Evolutionary conservation across 148 eudicot species (phyloP), one percentile per base, ranked within the genome.

Genomic region (Diospyros lotus): DNA sequence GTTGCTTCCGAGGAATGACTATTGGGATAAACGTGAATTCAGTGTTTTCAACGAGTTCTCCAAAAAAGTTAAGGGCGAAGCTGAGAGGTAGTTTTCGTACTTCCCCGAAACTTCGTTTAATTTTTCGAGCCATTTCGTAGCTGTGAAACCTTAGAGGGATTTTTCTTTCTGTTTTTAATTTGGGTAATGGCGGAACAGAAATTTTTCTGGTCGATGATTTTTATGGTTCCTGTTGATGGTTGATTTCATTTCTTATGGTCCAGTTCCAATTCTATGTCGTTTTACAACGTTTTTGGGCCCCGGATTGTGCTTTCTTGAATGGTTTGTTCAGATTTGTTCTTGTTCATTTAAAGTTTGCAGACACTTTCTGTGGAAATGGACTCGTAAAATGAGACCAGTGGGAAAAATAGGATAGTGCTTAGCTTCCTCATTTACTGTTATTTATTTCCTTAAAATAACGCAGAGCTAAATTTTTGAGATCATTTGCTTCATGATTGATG

Each of bases 31-130:
- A 78, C 97, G 98, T 71, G 88, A 89, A 74, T 89, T 89, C 39
- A 87, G 97, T 69, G 92, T 92, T 5, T 89, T 95, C 51, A 89
- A 92, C 76, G 96, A 94, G 58, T 90, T 94, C 64, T 91, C 98
- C 65, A 85, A 90, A 43, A 86, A 94, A 79, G 69, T 94, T 79
- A 89, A 89, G 78, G 92, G 87, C 63, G 98, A 95, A 90, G 86
- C 84, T 77, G 82, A 70, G 46, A 88, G 87, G 96, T 91, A 81
- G 56, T 5, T 51, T 50, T 38, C 5, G 6, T 46, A 1, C 2
- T 45, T 12, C 8, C 10, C 39, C 7, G 8, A 17, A 58, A 61
- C 12, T 6, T 44, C 9, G 42, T 9, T 43, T 73, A 13, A 4
- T 55, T 64, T 45, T 43, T 9, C 48, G 2, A n/a, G 44, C 10